Evolutionary conservation across 257 asterid genomes (phyloP).

Genomic region (Gentiana dahurica): DNA sequence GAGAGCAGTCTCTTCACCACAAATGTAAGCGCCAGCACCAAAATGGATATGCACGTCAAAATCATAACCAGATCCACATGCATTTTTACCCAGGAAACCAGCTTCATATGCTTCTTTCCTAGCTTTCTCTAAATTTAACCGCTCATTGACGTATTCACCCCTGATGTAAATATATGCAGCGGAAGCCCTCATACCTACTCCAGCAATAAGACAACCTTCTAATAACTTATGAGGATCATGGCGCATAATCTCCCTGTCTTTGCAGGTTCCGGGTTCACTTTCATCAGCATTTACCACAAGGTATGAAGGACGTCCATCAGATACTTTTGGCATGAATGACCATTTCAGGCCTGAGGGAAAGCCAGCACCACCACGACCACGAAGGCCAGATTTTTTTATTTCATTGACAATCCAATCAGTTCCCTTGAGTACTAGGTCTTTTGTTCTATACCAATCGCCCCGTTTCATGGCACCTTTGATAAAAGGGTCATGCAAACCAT

Average conservation of each 20-base stretch:
- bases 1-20: constrained; percentile 99
- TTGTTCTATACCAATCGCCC: constrained; percentile 97
- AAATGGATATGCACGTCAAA: constrained; percentile 92
- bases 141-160: constrained; percentile 94
- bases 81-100: constrained; percentile 87
- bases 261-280: constrained; percentile 99
- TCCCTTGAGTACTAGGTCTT: constrained; percentile 87
- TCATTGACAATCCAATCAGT: constrained; percentile 95
- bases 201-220: constrained; percentile 97
- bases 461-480: constrained; percentile 97
- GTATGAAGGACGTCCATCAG: constrained; percentile 98
- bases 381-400: constrained; percentile 94
- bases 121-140: constrained; percentile 75
- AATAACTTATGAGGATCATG: constrained; percentile 97
- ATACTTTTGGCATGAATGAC: constrained; percentile 96
- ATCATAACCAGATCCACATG: constrained; percentile 95
- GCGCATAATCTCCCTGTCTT: constrained; percentile 97
- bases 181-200: constrained; percentile 95
- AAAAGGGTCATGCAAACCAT: constrained; percentile 88
- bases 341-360: constrained; percentile 97
- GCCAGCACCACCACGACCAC: constrained; percentile 99
- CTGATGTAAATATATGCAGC: constrained; percentile 97
- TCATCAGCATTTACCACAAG: constrained; percentile 99
- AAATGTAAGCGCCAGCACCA: constrained; percentile 97
- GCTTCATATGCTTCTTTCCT: constrained; percentile 90